These are phyloP conservation scores for Amanita polypyramis DNA, from an alignment of 768 basidiomycete species.

Conservation along the genomic window DNA sequence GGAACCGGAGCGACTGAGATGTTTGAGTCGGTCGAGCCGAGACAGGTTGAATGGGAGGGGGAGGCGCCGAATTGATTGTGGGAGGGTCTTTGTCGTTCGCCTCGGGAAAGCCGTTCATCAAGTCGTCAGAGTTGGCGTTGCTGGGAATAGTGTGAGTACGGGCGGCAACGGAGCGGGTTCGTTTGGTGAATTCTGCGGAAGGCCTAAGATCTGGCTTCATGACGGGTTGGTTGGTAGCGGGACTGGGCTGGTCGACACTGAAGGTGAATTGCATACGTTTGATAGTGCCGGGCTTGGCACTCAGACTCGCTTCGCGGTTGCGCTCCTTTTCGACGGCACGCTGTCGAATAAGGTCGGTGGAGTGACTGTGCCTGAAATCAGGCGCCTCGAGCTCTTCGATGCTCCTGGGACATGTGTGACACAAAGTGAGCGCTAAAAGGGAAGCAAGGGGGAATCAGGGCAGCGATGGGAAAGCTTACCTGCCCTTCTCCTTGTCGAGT, in stretches of 20 bases:
- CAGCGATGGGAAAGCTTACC: slow-evolving; percentile 36
- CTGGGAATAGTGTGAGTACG: slow-evolving; percentile 19
- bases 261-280: slow-evolving; percentile 90
- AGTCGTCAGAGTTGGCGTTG: slow-evolving; percentile 13
- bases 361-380: slow-evolving; percentile 71
- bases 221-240: slow-evolving; percentile 34
- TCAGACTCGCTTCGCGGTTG: slow-evolving; percentile 56
- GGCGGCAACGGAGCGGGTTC: slow-evolving; percentile 23
- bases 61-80: slow-evolving; percentile 9
- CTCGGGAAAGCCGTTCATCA: slow-evolving; percentile 15
- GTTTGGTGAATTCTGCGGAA: slow-evolving; percentile 52
- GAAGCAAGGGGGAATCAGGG: not conserved
- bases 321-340: slow-evolving; percentile 78
- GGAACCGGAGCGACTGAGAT: slow-evolving; percentile 49
- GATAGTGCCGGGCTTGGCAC: slow-evolving; percentile 59
- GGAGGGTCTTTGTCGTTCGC: slow-evolving; percentile 27
- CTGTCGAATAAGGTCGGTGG: slow-evolving; percentile 69
- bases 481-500: slow-evolving; percentile 86
- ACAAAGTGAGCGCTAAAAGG: no score
- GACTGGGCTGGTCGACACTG: slow-evolving; percentile 62
- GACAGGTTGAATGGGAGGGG: slow-evolving; percentile 11
- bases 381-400: slow-evolving; percentile 82
- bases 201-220: slow-evolving; percentile 62
- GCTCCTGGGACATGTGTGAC: slow-evolving; percentile 52
- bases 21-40: not conserved